Conservation (phyloP, 2,329 filamentous ascomycete species). For the Emergomyces africanus region DNA sequence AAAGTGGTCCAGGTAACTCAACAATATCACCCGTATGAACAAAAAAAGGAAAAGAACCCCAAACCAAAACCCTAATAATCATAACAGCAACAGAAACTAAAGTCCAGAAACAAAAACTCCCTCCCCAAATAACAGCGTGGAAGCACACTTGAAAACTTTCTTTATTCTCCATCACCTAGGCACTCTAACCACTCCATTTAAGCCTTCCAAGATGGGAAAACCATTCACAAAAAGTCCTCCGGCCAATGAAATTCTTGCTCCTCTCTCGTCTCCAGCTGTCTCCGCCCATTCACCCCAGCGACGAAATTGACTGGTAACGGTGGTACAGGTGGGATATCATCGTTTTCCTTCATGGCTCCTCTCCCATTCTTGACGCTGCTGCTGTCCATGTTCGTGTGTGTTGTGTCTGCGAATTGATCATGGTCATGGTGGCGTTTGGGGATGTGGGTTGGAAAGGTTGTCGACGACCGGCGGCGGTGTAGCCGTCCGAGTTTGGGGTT, state of each 20-base stretch:
- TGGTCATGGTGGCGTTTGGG: not conserved
- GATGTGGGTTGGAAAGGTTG: not conserved
- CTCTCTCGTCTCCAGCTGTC: constrained; percentile 7
- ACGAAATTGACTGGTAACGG: constrained; percentile 21
- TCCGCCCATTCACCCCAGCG: constrained; percentile 7
- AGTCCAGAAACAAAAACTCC: not conserved
- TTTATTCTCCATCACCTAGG: too few species aligned
- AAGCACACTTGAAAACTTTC: too few species aligned
- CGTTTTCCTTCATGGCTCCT: constrained; percentile 10
- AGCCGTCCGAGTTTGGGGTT: not conserved
- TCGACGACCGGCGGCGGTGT: not conserved
- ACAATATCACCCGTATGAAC: not conserved
- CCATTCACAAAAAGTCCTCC: constrained; percentile 28
- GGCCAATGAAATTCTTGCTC: constrained; percentile 31
- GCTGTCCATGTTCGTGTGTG: not conserved
- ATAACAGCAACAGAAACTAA: not conserved
- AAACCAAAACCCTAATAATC: not conserved
- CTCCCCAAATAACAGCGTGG: too few species aligned
- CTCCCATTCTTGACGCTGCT: constrained; percentile 2
- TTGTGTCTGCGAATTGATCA: not conserved
- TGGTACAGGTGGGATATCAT: constrained; percentile 29
- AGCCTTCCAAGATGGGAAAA: not conserved
- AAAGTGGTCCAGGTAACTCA: not conserved
- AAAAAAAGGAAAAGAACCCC: not conserved
- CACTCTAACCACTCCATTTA: too few species aligned